These are phyloP conservation scores for Fragilaria crotonensis DNA, from an alignment of 108 stramenopile species.

Conservation along the genomic window DNA sequence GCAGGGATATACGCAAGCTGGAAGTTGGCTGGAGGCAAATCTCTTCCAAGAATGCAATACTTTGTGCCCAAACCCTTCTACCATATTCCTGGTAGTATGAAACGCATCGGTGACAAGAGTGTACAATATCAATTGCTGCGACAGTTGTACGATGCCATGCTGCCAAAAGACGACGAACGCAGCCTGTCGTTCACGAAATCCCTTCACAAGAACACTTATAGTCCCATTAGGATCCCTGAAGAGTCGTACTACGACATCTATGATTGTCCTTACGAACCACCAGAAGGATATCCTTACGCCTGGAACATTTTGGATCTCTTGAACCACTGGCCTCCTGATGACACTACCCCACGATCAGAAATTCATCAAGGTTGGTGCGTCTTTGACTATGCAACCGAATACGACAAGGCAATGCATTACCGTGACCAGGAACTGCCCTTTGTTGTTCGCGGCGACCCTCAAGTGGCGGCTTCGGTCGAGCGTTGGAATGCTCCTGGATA, in stretches of 20 bases:
- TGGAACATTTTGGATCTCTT: conserved; percentile 70
- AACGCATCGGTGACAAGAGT: conserved; percentile 27
- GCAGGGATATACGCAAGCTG: neutral
- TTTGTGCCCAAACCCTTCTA: conserved; percentile 8
- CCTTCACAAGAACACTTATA: neutral
- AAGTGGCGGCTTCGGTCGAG: conserved; percentile 63
- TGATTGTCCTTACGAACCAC: conserved; percentile 71
- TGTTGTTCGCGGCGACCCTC: conserved; percentile 87
- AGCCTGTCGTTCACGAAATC: conserved; percentile 1
- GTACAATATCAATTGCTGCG: conserved; percentile 33
- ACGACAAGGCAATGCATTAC: conserved; percentile 77
- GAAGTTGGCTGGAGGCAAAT: neutral
- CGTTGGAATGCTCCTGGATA: conserved; percentile 86
- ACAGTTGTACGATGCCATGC: conserved; percentile 24
- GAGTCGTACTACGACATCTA: conserved; percentile 49
- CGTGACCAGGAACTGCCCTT: conserved; percentile 92
- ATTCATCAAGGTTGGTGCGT: conserved; percentile 75
- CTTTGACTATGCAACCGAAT: conserved; percentile 80
- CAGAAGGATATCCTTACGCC: conserved; percentile 64
- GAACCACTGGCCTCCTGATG: conserved; percentile 60
- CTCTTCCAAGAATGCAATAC: neutral
- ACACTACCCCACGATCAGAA: conserved; percentile 25
- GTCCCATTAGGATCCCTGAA: conserved; percentile 11
- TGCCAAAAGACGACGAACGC: conserved; percentile 30
- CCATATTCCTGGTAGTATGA: conserved; percentile 31